Base-by-base conservation (phyloP, 2,329 filamentous ascomycete genomes). In the Exophiala lecanii-corni region DNA sequence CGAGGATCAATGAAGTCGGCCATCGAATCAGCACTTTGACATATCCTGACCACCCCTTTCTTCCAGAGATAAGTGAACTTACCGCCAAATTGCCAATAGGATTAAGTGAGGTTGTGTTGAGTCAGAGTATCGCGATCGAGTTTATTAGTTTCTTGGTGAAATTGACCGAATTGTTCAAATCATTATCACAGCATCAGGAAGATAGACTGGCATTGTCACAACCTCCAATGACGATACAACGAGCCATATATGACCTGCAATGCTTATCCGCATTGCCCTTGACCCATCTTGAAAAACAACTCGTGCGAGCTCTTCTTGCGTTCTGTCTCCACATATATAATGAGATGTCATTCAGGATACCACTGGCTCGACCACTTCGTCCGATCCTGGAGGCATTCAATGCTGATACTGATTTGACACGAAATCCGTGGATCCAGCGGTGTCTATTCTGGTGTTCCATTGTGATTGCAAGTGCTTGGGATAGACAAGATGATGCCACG, bases 291-390 rank as follows among this genome's bases (percentile, higher is more conserved):
- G 46, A 49, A 19, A 26, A 12, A 9, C 46, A 45, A 28, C 30
- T 49, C 13, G 41, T 41, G 6, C 30, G 41, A 9, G 46, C 32
- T 10, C 19, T 45, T 12, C 28, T 49, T n/a, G 46, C 46, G 5
- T 49, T 49, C 41, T 45, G 32, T 25, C 21, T 49, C 3, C 46
- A 49, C 19, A 13, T 49, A 12, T 49, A 49, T 41, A 49, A 49
- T 28, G 37, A 49, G 17, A 37, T 38, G 33, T 38, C 45, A 3
- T 48, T 44, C 20, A 36, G 21, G 10, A 48, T 48, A 18, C 45
- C 45, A 9, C 25, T 48, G 25, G 45, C 40, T 7, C 40, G 45
- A 33, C 45, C 45, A 2, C 45, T 48, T 15, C 40, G 37, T 5
- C 45, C 45, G 3, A 16, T 48, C 21, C 26, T 49, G 4, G 37